Conservation (phyloP, 1,284 basidiomycete genomes). For the Moesziomyces antarcticus region DNA sequence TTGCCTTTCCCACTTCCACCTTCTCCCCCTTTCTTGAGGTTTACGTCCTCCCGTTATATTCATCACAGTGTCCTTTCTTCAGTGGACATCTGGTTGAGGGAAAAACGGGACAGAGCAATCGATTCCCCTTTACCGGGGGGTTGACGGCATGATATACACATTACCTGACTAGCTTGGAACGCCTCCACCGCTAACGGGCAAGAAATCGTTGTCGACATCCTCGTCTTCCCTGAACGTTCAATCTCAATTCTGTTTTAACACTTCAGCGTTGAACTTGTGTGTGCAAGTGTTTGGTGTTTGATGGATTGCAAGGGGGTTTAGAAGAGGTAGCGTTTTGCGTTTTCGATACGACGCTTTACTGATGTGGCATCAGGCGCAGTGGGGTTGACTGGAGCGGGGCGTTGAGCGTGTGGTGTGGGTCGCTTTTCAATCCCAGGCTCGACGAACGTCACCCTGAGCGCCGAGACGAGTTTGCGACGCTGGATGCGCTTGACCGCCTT, state of each 20-base stretch:
- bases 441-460: constrained; percentile 17
- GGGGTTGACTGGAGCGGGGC: neutral
- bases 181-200: constrained; percentile 51
- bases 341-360: constrained; percentile 23
- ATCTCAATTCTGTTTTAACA: too few species aligned
- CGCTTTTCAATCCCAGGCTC: constrained; percentile 27
- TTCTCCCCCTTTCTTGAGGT: constrained; percentile 6
- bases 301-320: constrained; percentile 1
- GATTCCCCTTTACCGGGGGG: neutral
- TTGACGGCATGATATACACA: constrained; percentile 42
- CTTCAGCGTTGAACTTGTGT: too few species aligned
- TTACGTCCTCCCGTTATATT: constrained; percentile 51
- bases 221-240: neutral
- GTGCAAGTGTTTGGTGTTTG: neutral
- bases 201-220: constrained; percentile 41
- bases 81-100: constrained; percentile 56
- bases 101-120: constrained; percentile 53
- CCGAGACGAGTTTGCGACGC: constrained; percentile 26
- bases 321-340: constrained; percentile 45
- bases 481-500: constrained; percentile 22
- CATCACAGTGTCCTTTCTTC: constrained; percentile 50
- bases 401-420: neutral
- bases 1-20: neutral
- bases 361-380: neutral
- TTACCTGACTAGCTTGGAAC: constrained; percentile 43